Evolutionary conservation across 371 early-diverging fungal species (phyloP).

Genomic region (Mucor piriformis): DNA sequence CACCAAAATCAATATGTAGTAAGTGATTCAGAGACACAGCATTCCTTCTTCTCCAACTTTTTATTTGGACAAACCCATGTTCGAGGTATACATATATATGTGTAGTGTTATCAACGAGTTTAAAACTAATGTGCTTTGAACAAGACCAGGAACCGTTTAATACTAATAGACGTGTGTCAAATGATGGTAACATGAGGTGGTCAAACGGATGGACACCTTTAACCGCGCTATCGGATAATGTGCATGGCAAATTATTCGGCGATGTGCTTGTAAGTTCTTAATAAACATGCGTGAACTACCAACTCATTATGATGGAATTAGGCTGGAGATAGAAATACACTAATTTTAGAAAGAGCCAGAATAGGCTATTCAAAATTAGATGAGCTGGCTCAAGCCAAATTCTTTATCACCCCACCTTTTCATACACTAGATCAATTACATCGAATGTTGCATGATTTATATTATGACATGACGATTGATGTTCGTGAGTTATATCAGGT

Average conservation of each 20-base stretch:
- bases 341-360: conserved; percentile 36
- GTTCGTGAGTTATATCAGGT: conserved; percentile 37
- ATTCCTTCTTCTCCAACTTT: conserved; percentile 45
- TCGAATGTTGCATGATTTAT: conserved; percentile 37
- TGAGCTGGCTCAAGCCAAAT: conserved; percentile 32
- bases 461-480: conserved; percentile 32
- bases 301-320: background rate
- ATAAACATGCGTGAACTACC: too few species aligned
- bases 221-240: conserved; percentile 36
- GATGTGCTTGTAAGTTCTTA: conserved; percentile 38
- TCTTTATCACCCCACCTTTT: conserved; percentile 22
- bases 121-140: too few species aligned
- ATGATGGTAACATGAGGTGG: conserved; percentile 10
- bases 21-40: conserved; percentile 8
- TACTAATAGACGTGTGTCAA: conserved; percentile 5
- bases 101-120: too few species aligned
- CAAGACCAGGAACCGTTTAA: background rate
- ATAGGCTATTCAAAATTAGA: conserved; percentile 38
- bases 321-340: conserved; percentile 25
- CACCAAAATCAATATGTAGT: background rate
- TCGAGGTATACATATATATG: background rate
- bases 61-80: conserved; percentile 32
- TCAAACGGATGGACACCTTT: conserved; percentile 45
- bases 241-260: conserved; percentile 41
- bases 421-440: conserved; percentile 37